These are phyloP conservation scores for Boletus fagicola DNA, from an alignment of 768 basidiomycete genomes.

Conservation along the genomic window DNA sequence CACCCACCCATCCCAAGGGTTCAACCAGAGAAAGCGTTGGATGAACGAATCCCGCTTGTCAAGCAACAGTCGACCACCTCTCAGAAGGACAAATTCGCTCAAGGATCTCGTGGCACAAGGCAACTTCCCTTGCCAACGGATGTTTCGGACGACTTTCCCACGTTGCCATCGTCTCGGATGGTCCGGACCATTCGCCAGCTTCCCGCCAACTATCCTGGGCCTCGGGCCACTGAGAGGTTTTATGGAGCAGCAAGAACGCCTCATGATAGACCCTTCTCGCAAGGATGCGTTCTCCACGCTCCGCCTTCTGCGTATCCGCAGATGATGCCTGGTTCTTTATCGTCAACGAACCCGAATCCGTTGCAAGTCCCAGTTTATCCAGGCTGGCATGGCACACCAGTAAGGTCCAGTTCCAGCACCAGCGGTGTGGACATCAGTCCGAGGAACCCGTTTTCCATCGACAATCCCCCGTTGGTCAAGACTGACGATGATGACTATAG, in stretches of 20 bases:
- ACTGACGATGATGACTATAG: background rate
- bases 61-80: background rate
- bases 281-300: constrained; percentile 18
- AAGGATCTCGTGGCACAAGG: background rate
- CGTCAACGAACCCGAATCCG: background rate
- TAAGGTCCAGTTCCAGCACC: background rate
- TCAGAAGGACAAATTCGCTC: background rate
- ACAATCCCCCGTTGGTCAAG: constrained; percentile 4
- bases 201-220: background rate
- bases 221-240: background rate
- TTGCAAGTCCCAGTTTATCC: background rate
- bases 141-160: background rate
- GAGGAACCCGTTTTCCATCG: constrained; percentile 4
- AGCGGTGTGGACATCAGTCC: background rate
- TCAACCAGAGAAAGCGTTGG: background rate
- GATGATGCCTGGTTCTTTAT: constrained; percentile 28
- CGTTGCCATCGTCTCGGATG: background rate
- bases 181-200: background rate
- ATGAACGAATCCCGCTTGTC: background rate
- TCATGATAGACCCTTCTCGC: background rate
- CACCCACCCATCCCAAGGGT: background rate
- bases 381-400: background rate
- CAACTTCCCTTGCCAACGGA: background rate
- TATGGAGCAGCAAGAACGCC: background rate
- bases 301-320: constrained; percentile 28